Percentiles rank a stretch among this genome's conserved stretches.
phyloP scores from a whole-genome alignment of 768 basidiomycete genomes.

The Amanita jacksonii region DNA sequence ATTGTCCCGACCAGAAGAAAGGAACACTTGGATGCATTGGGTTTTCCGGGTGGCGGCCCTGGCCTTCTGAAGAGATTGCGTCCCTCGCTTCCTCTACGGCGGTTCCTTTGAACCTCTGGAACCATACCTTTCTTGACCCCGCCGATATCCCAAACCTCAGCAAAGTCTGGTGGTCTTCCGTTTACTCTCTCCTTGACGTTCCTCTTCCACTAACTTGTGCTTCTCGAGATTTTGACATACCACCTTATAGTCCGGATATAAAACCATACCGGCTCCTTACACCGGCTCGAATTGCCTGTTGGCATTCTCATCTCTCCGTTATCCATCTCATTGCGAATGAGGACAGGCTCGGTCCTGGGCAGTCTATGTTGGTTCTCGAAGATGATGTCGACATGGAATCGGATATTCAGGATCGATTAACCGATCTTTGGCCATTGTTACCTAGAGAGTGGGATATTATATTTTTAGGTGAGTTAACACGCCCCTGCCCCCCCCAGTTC shows the following conservation, averaged over 20 bases:
- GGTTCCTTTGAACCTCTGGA: constrained; percentile 19
- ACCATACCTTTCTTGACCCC: constrained; percentile 13
- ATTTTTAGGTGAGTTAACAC: constrained; percentile 53
- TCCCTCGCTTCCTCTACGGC: constrained; percentile 15
- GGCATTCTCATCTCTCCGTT: constrained; percentile 55
- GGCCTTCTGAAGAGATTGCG: too few species aligned
- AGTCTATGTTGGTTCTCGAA: constrained; percentile 52
- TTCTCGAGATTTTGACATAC: constrained; percentile 27
- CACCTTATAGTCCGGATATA: constrained; percentile 24
- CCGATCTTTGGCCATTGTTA: constrained; percentile 38
- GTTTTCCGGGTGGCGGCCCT: too few species aligned
- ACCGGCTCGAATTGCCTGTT: constrained; percentile 55
- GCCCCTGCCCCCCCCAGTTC: too few species aligned
- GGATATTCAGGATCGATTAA: constrained; percentile 36
- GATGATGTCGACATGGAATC: constrained; percentile 76
- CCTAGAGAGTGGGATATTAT: constrained; percentile 66
- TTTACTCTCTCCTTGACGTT: too few species aligned
- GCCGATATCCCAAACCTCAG: constrained; percentile 5
- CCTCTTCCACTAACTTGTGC: constrained; percentile 32
- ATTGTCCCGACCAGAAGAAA: constrained; percentile 20
- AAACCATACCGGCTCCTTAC: constrained; percentile 46
- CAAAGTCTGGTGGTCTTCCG: background rate
- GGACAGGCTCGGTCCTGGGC: constrained; percentile 15
- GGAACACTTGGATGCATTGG: too few species aligned
- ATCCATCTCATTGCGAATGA: constrained; percentile 34